Base-by-base conservation (phyloP, 495 filamentous ascomycete genomes). In the Neurospora hispaniola region DNA sequence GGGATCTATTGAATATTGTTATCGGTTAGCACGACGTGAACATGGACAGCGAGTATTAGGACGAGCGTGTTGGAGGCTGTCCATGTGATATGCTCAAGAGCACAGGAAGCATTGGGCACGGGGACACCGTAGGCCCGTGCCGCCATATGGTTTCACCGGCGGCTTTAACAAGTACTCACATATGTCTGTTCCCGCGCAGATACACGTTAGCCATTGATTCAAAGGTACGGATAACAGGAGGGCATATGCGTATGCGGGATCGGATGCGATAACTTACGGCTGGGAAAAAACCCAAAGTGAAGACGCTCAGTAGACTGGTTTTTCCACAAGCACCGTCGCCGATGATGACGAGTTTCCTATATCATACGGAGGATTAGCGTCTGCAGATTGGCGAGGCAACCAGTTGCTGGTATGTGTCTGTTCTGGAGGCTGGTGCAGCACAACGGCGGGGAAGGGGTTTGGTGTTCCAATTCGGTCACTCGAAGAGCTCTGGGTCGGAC, bases 311-410 rank as follows among this genome's bases (percentile, higher is more conserved):
- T 74, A 99, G 84, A 90, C 92, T 96, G 54, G 96, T 99, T 84
- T 99, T 99, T 73, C 96, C 96, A 84, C 96, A 99, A 74, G 96
- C 96, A 84, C 96, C 96, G 81, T 99, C 96, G 59, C 96, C 96
- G 77, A 99, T 99, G 72, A 99, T 99, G 75, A 99, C 96, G 80
- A 99, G 85, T 85, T 99, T 99, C 85, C 96, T 99, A 9, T 11
- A 66, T 31, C 35, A 69, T 27, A 70, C n/a, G 14, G 69, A 42
- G 73, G n/a, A n/a, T 66, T 35, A 72, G 69, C 35, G 11, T 23
- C 31, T 31, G 31, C 38, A 41, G 42, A 69, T 73, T 69, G 54
- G 59, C 27, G 27, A 14, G 54, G 54, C 54, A 35, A 66, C 54
- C 12, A 66, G 54, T 66, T 66, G 54, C 27, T 66, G 14, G 54